phyloP scores from a whole-genome alignment of 495 filamentous ascomycete genomes.

The Aspergillus bridgeri region DNA sequence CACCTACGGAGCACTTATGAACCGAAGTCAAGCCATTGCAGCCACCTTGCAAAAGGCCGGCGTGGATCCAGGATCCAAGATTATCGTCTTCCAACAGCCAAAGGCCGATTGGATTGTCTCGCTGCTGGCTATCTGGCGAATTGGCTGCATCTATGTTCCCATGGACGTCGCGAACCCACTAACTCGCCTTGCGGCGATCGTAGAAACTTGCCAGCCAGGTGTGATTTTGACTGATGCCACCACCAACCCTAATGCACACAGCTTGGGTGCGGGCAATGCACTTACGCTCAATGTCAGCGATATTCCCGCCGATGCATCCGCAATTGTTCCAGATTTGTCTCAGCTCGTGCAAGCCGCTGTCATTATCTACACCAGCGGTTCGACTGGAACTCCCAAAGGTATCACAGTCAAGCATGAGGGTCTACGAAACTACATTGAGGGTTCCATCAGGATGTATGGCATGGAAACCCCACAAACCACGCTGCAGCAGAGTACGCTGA shows the following conservation, averaged over 20 bases:
- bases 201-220: slow-evolving; percentile 16
- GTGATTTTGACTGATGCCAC: background rate
- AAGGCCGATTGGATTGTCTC: slow-evolving; percentile 44
- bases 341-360: slow-evolving; percentile 12
- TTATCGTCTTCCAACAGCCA: slow-evolving; percentile 25
- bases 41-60: slow-evolving; percentile 15
- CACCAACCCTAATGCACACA: too few species aligned
- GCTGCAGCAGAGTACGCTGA: slow-evolving; percentile 32
- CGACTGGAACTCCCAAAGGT: slow-evolving; percentile 25
- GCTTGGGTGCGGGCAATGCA: too few species aligned
- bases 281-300: slow-evolving; percentile 15
- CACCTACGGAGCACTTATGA: too few species aligned
- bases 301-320: background rate
- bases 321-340: too few species aligned
- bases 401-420: slow-evolving; percentile 25
- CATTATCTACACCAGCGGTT: slow-evolving; percentile 32
- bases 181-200: slow-evolving; percentile 28
- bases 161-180: slow-evolving; percentile 40
- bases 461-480: slow-evolving; percentile 9
- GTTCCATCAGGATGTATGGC: slow-evolving; percentile 11
- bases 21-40: slow-evolving; percentile 13
- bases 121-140: slow-evolving; percentile 45
- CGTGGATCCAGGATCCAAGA: slow-evolving; percentile 21
- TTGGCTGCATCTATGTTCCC: slow-evolving; percentile 50
- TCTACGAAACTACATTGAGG: slow-evolving; percentile 26